Percentiles rank a stretch among this genome's conserved stretches.
These are phyloP conservation scores for Aureobasidium leucospermi DNA, from an alignment of 2,329 filamentous ascomycete genomes.

Conservation along the genomic window DNA sequence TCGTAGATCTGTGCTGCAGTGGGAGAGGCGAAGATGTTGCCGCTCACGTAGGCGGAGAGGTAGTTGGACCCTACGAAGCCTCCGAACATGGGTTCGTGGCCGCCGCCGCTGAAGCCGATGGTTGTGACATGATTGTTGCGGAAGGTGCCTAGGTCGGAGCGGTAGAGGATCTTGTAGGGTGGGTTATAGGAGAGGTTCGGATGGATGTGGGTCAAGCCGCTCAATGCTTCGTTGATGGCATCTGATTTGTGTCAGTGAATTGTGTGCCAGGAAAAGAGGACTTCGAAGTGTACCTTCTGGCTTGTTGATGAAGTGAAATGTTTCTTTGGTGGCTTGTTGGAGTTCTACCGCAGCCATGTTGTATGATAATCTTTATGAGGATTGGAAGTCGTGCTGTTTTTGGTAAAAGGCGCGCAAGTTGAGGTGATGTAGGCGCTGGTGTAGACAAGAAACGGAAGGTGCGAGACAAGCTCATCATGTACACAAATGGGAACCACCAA, in stretches of 20 bases:
- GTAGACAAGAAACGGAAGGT: background rate
- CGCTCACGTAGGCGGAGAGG: slow-evolving; percentile 53
- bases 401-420: background rate
- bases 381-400: background rate
- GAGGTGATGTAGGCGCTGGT: background rate
- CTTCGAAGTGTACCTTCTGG: slow-evolving; percentile 10
- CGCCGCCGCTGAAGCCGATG: slow-evolving; percentile 31
- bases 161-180: slow-evolving; percentile 31
- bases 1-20: slow-evolving; percentile 57
- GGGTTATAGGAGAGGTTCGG: slow-evolving; percentile 27
- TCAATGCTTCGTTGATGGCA: slow-evolving; percentile 30
- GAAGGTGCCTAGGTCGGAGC: slow-evolving; percentile 27
- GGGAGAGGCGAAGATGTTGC: slow-evolving; percentile 58
- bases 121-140: slow-evolving; percentile 27
- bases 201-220: slow-evolving; percentile 29
- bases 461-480: slow-evolving; percentile 1
- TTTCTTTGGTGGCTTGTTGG: slow-evolving; percentile 18
- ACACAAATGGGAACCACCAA: background rate
- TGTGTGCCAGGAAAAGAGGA: background rate
- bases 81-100: slow-evolving; percentile 53
- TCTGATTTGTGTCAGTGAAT: slow-evolving; percentile 12
- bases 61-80: slow-evolving; percentile 57
- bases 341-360: slow-evolving; percentile 2
- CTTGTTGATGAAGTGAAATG: slow-evolving; percentile 32
- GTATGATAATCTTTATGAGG: too few species aligned